A percentile compares a stretch with the other conserved stretches of the same genome.
phyloP scores from a whole-genome alignment of 139 green algal genomes.

The Spirogloea muscicola region DNA sequence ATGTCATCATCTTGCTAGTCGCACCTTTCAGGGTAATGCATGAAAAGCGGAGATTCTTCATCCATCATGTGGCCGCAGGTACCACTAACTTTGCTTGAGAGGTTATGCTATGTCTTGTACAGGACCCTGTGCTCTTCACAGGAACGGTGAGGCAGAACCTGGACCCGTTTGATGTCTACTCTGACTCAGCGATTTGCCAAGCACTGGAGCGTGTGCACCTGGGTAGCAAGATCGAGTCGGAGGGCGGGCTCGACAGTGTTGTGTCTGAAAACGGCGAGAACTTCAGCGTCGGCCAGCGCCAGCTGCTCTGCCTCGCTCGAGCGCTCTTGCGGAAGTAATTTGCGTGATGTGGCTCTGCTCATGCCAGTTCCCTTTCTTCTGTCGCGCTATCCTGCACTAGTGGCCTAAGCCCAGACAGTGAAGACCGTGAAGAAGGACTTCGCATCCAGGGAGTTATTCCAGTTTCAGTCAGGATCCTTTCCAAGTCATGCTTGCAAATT shows the following conservation, averaged over 20 bases:
- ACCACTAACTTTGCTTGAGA: conserved; percentile 1
- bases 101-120: conserved; percentile 28
- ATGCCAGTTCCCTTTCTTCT: too few relatives aligned
- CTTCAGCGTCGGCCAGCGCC: conserved; percentile 83
- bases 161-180: conserved; percentile 74
- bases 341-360: background rate
- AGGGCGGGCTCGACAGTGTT: background rate
- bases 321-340: conserved; percentile 68
- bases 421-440: too few relatives aligned
- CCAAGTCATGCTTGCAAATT: too few relatives aligned
- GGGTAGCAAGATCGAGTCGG: background rate
- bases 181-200: conserved; percentile 59
- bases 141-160: conserved; percentile 87
- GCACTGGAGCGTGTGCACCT: conserved; percentile 45
- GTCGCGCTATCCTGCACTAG: too few relatives aligned
- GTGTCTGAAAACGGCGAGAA: conserved; percentile 81
- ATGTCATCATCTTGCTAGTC: background rate
- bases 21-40: background rate
- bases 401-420: too few relatives aligned
- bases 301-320: conserved; percentile 87
- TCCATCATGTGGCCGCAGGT: too few relatives aligned
- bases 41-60: background rate
- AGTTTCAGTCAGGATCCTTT: too few relatives aligned
- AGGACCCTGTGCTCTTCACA: conserved; percentile 90
- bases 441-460: too few relatives aligned